Conservation (phyloP, 83 land plant genomes). For the Picea abies region DNA sequence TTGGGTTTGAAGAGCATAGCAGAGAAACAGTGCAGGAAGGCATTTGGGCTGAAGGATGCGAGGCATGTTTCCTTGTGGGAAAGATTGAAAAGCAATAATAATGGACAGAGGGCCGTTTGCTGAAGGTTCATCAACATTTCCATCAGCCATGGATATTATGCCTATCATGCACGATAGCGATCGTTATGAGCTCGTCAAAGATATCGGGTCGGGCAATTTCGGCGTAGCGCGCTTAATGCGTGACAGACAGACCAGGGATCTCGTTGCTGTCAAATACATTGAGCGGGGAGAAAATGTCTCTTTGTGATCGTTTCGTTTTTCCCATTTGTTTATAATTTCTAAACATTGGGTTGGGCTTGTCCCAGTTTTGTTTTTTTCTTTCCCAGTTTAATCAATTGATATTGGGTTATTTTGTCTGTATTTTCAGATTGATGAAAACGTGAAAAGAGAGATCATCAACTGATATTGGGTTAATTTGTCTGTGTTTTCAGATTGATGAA, state of each 20-base stretch:
- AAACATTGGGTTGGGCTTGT: neutral
- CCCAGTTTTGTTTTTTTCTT: neutral
- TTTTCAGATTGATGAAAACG: constrained; percentile 48
- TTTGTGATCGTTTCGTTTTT: neutral
- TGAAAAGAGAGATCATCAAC: constrained; percentile 39
- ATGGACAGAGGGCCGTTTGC: too few relatives aligned
- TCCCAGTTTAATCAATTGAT: neutral
- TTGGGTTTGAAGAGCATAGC: too few relatives aligned
- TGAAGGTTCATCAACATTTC: too few relatives aligned
- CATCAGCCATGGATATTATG: constrained; percentile 27
- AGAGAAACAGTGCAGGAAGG: too few relatives aligned
- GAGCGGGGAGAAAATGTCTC: constrained; percentile 18
- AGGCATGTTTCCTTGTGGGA: too few relatives aligned
- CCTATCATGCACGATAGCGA: constrained; percentile 79
- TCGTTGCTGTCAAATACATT: too few relatives aligned
- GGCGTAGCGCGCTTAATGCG: too few relatives aligned
- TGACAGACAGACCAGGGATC: too few relatives aligned
- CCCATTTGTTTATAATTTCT: neutral
- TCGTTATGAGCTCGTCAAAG: constrained; percentile 47
- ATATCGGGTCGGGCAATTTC: too few relatives aligned
- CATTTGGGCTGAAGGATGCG: too few relatives aligned
- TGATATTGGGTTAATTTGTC: neutral
- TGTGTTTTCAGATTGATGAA: constrained; percentile 38
- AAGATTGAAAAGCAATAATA: too few relatives aligned
- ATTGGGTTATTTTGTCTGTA: neutral